Evolutionary conservation across 257 asterid genomes (phyloP).

Genomic region (Sherardia arvensis): DNA sequence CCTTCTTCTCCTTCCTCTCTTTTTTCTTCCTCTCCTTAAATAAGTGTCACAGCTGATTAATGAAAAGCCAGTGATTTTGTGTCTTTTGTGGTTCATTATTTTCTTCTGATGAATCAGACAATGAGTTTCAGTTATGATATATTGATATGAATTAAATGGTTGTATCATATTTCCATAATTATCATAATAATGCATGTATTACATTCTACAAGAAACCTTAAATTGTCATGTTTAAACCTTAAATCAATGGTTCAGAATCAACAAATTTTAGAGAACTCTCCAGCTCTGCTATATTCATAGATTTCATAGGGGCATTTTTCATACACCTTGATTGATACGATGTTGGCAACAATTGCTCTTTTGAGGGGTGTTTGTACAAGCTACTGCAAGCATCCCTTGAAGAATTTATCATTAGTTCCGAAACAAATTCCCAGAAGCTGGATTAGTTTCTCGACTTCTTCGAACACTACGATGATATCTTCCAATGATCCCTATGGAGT

Average conservation of each 20-base stretch:
- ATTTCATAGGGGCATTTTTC: neutral
- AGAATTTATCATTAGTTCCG: neutral
- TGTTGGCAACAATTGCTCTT: neutral
- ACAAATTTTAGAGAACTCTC: neutral
- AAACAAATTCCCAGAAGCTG: neutral
- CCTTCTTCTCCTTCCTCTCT: too few relatives aligned
- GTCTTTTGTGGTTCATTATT: neutral
- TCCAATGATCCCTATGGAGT: conserved; percentile 7
- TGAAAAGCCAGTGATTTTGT: conserved; percentile 8
- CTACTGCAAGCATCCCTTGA: neutral
- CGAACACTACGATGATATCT: neutral
- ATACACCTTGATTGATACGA: neutral
- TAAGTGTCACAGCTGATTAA: too few relatives aligned
- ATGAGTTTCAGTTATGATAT: neutral
- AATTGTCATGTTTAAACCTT: too few relatives aligned
- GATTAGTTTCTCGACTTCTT: neutral
- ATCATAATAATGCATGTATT: neutral
- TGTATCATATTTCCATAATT: too few relatives aligned
- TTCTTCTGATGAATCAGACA: neutral
- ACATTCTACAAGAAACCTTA: neutral
- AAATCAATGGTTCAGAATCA: neutral
- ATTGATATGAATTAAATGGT: neutral
- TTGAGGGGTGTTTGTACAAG: neutral
- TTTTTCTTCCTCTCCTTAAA: too few relatives aligned
- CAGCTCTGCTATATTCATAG: neutral